A percentile compares a stretch with the other conserved stretches of the same genome.
These are phyloP conservation scores for Lycium barbarum DNA, from an alignment of 257 asterid genomes.

Conservation along the genomic window DNA sequence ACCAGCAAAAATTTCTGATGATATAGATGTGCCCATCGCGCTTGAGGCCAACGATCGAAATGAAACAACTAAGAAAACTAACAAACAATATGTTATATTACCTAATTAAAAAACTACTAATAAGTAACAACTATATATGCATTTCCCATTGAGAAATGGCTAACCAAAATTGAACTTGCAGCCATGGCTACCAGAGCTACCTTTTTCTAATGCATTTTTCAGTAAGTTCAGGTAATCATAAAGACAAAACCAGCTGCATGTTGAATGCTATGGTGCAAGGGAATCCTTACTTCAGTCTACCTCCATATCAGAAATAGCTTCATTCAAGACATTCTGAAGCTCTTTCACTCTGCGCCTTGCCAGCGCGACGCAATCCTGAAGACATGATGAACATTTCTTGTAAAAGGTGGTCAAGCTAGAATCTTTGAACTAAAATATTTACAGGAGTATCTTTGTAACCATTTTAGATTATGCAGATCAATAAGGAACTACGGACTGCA, in stretches of 20 bases:
- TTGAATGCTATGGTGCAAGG: slow-evolving; percentile 23
- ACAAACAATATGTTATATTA: background rate
- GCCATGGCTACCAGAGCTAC: background rate
- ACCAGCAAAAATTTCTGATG: too few relatives aligned
- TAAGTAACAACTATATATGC: background rate
- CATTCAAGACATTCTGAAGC: slow-evolving; percentile 65
- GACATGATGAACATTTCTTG: slow-evolving; percentile 11
- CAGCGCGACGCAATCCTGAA: slow-evolving; percentile 75
- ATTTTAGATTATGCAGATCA: background rate
- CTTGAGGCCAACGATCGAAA: background rate
- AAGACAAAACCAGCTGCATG: background rate
- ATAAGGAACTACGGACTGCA: background rate
- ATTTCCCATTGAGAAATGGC: slow-evolving; percentile 10
- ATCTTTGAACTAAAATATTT: too few relatives aligned
- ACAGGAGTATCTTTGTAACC: background rate
- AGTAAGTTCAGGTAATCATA: background rate
- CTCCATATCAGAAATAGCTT: slow-evolving; percentile 77
- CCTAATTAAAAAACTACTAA: background rate
- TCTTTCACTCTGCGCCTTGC: slow-evolving; percentile 71
- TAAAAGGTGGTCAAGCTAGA: slow-evolving; percentile 12
- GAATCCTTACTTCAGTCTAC: slow-evolving; percentile 46
- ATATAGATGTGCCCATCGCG: background rate
- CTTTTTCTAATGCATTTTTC: background rate
- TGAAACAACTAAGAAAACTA: background rate
- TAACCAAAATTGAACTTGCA: background rate